Evolutionary conservation across 2,329 filamentous ascomycete genomes (phyloP).

Genomic region (Leptographium procerum): DNA sequence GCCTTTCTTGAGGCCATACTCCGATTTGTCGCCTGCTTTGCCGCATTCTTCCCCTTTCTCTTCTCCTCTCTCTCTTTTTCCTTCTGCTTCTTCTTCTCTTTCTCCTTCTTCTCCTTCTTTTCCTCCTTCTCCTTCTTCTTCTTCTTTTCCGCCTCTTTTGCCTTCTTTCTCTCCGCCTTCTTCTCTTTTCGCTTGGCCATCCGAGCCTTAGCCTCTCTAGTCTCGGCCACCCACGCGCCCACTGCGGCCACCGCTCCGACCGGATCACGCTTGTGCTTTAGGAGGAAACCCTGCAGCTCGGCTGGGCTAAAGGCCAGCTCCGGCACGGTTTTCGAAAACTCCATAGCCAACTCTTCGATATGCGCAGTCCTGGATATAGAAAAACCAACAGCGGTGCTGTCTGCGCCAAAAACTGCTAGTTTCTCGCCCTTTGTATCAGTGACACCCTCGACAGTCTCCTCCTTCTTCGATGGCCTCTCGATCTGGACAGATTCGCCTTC

Average conservation of each 20-base stretch:
- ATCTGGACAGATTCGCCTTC: slow-evolving; percentile 23
- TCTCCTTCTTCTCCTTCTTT: slow-evolving; percentile 7
- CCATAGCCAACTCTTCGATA: slow-evolving; percentile 33
- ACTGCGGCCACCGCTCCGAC: slow-evolving; percentile 33
- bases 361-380: no score
- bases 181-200: slow-evolving; percentile 28
- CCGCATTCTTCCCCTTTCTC: neutral
- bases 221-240: slow-evolving; percentile 37
- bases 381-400: neutral
- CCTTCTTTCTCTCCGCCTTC: slow-evolving; percentile 25
- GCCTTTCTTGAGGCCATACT: neutral
- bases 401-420: neutral
- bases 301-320: slow-evolving; percentile 46
- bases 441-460: neutral
- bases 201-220: slow-evolving; percentile 34
- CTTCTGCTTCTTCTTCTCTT: neutral
- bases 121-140: slow-evolving; percentile 14
- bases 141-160: slow-evolving; percentile 19
- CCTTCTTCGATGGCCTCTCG: neutral
- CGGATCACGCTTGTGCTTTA: slow-evolving; percentile 43
- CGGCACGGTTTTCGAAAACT: slow-evolving; percentile 41
- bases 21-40: neutral
- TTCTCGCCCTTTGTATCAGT: neutral
- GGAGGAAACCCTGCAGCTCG: slow-evolving; percentile 47
- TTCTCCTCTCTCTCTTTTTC: neutral